Evolutionary conservation across 73 alveolate species (phyloP).

Genomic region (Tetrahymena elliotti): DNA sequence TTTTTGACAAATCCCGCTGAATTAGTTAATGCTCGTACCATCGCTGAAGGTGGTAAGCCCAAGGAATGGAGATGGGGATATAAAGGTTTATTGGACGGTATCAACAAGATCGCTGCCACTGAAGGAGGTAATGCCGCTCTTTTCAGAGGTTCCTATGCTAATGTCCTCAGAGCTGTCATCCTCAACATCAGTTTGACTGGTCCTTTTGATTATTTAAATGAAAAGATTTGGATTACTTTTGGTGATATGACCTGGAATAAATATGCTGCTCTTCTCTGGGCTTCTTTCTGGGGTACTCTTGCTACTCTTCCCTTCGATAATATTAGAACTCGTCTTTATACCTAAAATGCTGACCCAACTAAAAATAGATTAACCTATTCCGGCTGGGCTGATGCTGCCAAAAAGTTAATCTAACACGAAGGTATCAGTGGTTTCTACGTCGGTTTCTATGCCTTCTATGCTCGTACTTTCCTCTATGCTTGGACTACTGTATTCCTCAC

Average conservation of each 20-base stretch:
- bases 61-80: slow-evolving; percentile 15
- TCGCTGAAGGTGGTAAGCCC: slow-evolving; percentile 44
- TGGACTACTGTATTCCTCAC: slow-evolving; percentile 17
- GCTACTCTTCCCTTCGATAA: slow-evolving; percentile 37
- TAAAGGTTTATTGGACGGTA: slow-evolving; percentile 21
- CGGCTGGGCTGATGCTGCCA: slow-evolving; percentile 9
- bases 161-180: slow-evolving; percentile 17
- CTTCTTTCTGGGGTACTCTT: slow-evolving; percentile 22
- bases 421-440: slow-evolving; percentile 15
- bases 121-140: slow-evolving; percentile 36
- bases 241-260: slow-evolving; percentile 39
- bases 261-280: slow-evolving; percentile 28
- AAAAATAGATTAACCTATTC: slow-evolving; percentile 21
- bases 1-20: slow-evolving; percentile 33
- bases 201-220: slow-evolving; percentile 41
- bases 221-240: slow-evolving; percentile 28
- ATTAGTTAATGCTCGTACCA: slow-evolving; percentile 26
- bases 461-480: slow-evolving; percentile 16
- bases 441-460: slow-evolving; percentile 16
- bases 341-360: slow-evolving; percentile 28
- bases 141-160: slow-evolving; percentile 32
- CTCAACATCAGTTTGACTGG: slow-evolving; percentile 30
- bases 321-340: slow-evolving; percentile 17
- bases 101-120: slow-evolving; percentile 11
- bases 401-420: slow-evolving; percentile 2